Percentiles rank a stretch among this genome's conserved stretches.
Conservation (phyloP, 768 basidiomycete species). For the Panellus pusillus region DNA sequence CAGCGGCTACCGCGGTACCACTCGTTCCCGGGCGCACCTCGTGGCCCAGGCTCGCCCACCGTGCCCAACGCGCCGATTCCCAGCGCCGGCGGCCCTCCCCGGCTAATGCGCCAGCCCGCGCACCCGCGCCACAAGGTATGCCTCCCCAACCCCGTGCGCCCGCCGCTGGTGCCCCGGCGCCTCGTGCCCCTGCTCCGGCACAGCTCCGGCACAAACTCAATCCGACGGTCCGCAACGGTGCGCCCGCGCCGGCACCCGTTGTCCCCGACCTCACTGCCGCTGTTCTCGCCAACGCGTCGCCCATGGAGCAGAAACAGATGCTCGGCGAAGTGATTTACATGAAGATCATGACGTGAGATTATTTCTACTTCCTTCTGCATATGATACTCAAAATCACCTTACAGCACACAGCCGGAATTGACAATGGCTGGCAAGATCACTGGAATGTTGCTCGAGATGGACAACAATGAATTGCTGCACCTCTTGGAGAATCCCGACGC, state of each 20-base stretch:
- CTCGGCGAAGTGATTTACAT: constrained; percentile 96
- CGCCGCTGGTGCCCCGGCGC: constrained; percentile 40
- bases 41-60: constrained; percentile 71
- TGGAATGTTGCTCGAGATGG: constrained; percentile 99
- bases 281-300: constrained; percentile 57
- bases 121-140: constrained; percentile 44
- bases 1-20: constrained; percentile 55
- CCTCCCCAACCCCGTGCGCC: constrained; percentile 41
- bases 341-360: constrained; percentile 71
- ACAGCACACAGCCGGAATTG: constrained; percentile 83
- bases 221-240: constrained; percentile 33
- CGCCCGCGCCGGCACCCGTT: constrained; percentile 35
- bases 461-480: constrained; percentile 88
- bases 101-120: constrained; percentile 52
- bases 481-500: constrained; percentile 82
- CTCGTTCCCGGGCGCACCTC: constrained; percentile 58
- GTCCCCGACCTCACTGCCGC: constrained; percentile 47
- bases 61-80: constrained; percentile 63
- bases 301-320: constrained; percentile 98
- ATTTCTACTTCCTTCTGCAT: constrained; percentile 11
- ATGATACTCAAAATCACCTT: constrained; percentile 8
- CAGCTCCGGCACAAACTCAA: constrained; percentile 38
- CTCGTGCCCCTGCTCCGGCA: constrained; percentile 48
- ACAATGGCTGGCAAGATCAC: constrained; percentile 99
- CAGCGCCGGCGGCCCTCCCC: constrained; percentile 63